Evolutionary conservation across 768 basidiomycete genomes (phyloP).

Genomic region (Pisolithus orientalis): DNA sequence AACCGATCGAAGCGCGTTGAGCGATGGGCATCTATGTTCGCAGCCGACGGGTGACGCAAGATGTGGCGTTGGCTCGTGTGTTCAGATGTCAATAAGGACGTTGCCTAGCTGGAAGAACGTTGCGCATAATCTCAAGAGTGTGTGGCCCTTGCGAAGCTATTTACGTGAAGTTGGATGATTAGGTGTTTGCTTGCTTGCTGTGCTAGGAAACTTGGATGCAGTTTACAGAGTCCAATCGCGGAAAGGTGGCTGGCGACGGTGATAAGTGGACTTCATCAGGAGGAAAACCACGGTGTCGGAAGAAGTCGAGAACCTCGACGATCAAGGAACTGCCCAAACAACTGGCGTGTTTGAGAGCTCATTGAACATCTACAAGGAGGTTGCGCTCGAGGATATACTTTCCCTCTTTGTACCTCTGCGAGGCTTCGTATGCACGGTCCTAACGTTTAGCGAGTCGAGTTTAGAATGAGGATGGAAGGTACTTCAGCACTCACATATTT

Average conservation of each 20-base stretch:
- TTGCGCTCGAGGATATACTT: conserved; percentile 97
- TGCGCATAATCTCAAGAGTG: not conserved
- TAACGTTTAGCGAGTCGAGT: conserved; percentile 26
- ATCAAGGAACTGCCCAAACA: conserved; percentile 1
- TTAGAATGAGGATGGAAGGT: not conserved
- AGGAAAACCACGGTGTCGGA: not conserved
- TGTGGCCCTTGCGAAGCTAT: not conserved
- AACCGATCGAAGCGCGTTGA: conserved; percentile 3
- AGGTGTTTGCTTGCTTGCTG: not conserved
- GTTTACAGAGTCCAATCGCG: not conserved
- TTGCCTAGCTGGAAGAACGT: conserved; percentile 6
- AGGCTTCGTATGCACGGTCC: conserved; percentile 87
- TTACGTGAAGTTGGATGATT: not conserved
- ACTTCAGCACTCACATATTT: conserved; percentile 69
- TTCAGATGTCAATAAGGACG: not conserved
- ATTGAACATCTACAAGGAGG: conserved; percentile 82
- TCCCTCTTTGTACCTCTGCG: conserved; percentile 98
- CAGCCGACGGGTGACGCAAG: conserved; percentile 12
- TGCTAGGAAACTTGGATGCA: not conserved
- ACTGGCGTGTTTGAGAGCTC: conserved; percentile 17
- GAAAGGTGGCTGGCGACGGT: not conserved
- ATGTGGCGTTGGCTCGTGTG: conserved; percentile 8
- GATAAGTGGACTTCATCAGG: not conserved
- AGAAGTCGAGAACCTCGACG: conserved; percentile 8
- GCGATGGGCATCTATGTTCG: not conserved